phyloP scores from a whole-genome alignment of 202 grass and related monocot genomes.

The Carex sylvatica region DNA sequence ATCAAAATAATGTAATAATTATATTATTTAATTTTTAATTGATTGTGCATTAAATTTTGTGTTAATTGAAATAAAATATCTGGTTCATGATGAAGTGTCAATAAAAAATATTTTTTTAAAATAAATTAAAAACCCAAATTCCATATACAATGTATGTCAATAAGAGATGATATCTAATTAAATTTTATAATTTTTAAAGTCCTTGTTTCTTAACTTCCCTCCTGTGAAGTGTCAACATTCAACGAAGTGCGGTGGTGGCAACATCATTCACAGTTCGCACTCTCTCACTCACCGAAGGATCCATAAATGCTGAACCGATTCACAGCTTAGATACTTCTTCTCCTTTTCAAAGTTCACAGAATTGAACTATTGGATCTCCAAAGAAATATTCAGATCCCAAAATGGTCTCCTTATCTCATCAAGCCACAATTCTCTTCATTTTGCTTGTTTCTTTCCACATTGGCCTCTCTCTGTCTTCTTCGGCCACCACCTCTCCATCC shows the following conservation, averaged over 20 bases:
- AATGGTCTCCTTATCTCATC: slow-evolving; percentile 8
- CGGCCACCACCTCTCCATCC: slow-evolving; percentile 16
- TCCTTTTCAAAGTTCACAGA: background rate
- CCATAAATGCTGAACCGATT: slow-evolving; percentile 21
- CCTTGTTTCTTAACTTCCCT: too few species aligned
- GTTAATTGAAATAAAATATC: too few species aligned
- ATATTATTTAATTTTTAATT: too few species aligned
- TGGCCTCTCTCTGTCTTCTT: slow-evolving; percentile 42
- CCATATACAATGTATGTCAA: too few species aligned
- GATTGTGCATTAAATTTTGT: too few species aligned
- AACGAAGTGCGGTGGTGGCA: slow-evolving; percentile 8
- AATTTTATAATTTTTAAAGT: too few species aligned
- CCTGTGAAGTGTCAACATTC: too few species aligned
- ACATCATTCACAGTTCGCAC: background rate
- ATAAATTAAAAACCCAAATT: too few species aligned
- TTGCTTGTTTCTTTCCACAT: slow-evolving; percentile 62
- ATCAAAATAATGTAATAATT: too few species aligned
- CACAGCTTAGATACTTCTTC: background rate
- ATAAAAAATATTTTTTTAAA: too few species aligned
- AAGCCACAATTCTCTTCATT: slow-evolving; percentile 26
- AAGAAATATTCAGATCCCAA: slow-evolving; percentile 18
- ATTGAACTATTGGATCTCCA: slow-evolving; percentile 4
- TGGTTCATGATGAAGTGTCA: too few species aligned
- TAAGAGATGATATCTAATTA: too few species aligned
- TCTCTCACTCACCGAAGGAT: slow-evolving; percentile 11